Base-by-base conservation (phyloP, 139 green algal genomes). In the Mesostigma viride region DNA sequence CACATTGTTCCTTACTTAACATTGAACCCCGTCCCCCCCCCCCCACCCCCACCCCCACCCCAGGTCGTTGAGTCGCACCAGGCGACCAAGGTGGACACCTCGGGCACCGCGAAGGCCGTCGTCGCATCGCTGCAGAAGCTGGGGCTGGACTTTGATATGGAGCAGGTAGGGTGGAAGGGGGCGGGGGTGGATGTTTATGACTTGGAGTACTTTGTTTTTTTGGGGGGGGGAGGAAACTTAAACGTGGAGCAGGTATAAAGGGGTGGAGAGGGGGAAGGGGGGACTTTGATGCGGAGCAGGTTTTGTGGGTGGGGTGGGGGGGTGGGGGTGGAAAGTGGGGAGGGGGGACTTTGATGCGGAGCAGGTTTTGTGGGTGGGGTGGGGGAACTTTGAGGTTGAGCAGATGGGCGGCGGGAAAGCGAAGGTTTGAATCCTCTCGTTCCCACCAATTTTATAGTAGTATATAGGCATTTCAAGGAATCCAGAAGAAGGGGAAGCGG, bases 31-130 rank as follows among this genome's bases (percentile, higher is more conserved):
- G 45, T n/a, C n/a, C n/a, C n/a, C n/a, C n/a, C n/a, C n/a, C n/a
- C n/a, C n/a, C n/a, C n/a, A n/a, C n/a, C n/a, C n/a, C n/a, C n/a
- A n/a, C n/a, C n/a, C n/a, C n/a, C 3, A 26, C 33, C 14, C 31
- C 46, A 76, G 63, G 70, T 97, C 36, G 74, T 83, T 24, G 94
- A 99, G 81, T 95, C 85, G 46, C 94, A 99, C 77, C 94, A 99
- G 73, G 82, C 75, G n/a, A 90, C 78, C 47, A 99, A 99, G 80
- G 94, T 87, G 46, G 91, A 97, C 78, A 96, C 89, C 1, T 90
- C 79, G 22, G 86, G 79, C 35, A 94, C 87, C 3, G 91, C 91
- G 44, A 96, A 96, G 71, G 91, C 89, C 0, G 79, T 96, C 31
- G 89, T 98, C 2, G 56, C 64, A 3, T 95, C 82, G 1, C 90